Base-by-base conservation (phyloP, 2,329 filamentous ascomycete genomes). In the Fonsecaea pedrosoi region DNA sequence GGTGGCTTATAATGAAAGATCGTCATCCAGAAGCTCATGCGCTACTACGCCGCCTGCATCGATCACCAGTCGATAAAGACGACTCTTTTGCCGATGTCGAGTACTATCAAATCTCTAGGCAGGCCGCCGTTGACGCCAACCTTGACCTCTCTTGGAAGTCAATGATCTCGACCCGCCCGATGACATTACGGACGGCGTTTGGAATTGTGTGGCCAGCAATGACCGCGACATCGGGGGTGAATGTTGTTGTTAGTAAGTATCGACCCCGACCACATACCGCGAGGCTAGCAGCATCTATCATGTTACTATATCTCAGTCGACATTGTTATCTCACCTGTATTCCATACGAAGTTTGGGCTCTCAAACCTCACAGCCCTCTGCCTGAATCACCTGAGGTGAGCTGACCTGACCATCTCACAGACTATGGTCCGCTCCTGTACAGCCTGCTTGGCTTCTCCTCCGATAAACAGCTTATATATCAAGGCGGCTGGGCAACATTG, bases 351-450 rank as follows among this genome's bases (percentile, higher is more conserved):
- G 30, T 30, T 30, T 30, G 30, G 30, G 30, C 30, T 30, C 30
- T 30, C 30, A 30, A 30, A 30, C 30, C 30, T 50, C 56, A 12
- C 34, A 54, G 30, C 37, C 60, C 45, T 54, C 37, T 32, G 59
- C 45, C 32, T 54, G 30, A n/a, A 55, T 55, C 18, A 30, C 3
- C 9, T 12, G 21, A 21, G 21, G 21, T 21, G 21, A 30, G 18
- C 25, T 34, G 10, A 9, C 2, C n/a, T 63, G 15, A 25, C 64
- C 35, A 3, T 9, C 9, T 9, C 53, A 32, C 57, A 37, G 58
- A 64, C 35, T 67, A 67, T 38, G 66, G 66, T 13, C 62, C 66
- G 15, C 59, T 54, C 7, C 35, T 65, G 48, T 65, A 65, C 35
- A 45, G 30, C 1, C 37, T 21, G n/a, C 54, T 68, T 18, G 66